These are phyloP conservation scores for Umbelopsis vinacea DNA, from an alignment of 192 early-diverging fungal genomes.

Conservation along the genomic window DNA sequence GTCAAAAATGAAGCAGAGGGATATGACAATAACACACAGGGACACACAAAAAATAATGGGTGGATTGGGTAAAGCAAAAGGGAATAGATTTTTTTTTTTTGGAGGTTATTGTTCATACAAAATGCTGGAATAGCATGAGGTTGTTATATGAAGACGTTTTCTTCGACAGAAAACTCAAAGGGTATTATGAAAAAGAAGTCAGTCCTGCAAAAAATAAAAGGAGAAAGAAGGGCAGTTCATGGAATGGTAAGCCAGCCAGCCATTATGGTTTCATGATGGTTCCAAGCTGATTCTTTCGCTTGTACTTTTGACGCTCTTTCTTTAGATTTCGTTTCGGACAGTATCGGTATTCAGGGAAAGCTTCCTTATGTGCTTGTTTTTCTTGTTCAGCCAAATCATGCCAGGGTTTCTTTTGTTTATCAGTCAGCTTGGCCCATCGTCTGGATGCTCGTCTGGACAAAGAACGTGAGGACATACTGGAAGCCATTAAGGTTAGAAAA, in stretches of 20 bases:
- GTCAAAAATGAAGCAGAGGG: no score
- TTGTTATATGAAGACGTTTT: no score
- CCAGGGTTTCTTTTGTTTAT: constrained; percentile 46
- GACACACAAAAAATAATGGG: no score
- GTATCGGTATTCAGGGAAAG: constrained; percentile 46
- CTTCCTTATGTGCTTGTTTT: constrained; percentile 41
- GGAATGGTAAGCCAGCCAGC: not conserved
- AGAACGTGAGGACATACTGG: constrained; percentile 12
- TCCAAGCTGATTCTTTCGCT: constrained; percentile 13
- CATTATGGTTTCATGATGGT: constrained; percentile 7
- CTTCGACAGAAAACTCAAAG: not conserved
- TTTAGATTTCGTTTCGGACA: constrained; percentile 33
- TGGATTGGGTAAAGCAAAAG: no score
- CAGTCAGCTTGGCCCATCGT: constrained; percentile 39
- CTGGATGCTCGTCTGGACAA: constrained; percentile 36
- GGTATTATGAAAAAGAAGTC: not conserved
- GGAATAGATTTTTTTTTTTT: no score
- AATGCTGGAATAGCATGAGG: no score
- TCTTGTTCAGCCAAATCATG: constrained; percentile 44
- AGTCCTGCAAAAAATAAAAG: no score
- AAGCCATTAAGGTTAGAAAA: not conserved
- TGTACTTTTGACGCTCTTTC: constrained; percentile 18
- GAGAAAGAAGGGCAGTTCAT: not conserved
- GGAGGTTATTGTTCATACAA: no score
- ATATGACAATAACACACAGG: no score